phyloP scores from a whole-genome alignment of 352 stramenopile species.

The Pythium folliculosum region DNA sequence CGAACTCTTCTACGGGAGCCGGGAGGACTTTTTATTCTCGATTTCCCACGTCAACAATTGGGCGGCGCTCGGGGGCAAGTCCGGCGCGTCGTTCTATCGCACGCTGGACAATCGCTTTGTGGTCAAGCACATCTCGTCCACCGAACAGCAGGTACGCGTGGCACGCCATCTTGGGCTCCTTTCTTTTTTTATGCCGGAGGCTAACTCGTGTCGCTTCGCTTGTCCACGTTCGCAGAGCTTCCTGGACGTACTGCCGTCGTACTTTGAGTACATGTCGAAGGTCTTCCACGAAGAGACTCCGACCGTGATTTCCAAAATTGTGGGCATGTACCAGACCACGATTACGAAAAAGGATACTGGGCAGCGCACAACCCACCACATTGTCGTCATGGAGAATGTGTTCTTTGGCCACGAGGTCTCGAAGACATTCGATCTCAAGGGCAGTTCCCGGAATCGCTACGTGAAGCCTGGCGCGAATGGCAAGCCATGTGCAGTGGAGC shows the following conservation, averaged over 20 bases:
- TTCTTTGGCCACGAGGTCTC: slow-evolving; percentile 95
- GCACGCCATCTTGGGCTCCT: too few relatives aligned
- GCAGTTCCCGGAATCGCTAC: slow-evolving; percentile 94
- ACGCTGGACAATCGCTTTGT: slow-evolving; percentile 97
- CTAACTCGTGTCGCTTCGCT: slow-evolving; percentile 20
- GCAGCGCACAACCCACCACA: slow-evolving; percentile 89
- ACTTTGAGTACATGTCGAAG: slow-evolving; percentile 98
- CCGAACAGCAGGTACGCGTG: slow-evolving; percentile 95
- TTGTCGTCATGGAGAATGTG: slow-evolving; percentile 96
- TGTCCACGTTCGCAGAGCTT: slow-evolving; percentile 57
- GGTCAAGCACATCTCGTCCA: slow-evolving; percentile 97
- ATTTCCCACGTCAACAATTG: slow-evolving; percentile 85
- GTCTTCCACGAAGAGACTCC: slow-evolving; percentile 94
- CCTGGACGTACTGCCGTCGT: slow-evolving; percentile 75
- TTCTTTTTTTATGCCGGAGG: neutral
- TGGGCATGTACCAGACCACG: slow-evolving; percentile 97
- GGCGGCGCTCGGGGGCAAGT: slow-evolving; percentile 97
- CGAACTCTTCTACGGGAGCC: slow-evolving; percentile 82
- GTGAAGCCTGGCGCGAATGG: slow-evolving; percentile 47
- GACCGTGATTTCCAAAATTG: slow-evolving; percentile 96
- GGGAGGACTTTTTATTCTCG: slow-evolving; percentile 75
- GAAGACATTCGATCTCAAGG: slow-evolving; percentile 98
- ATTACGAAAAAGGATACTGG: slow-evolving; percentile 93
- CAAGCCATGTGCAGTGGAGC: slow-evolving; percentile 48
- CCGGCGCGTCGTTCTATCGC: slow-evolving; percentile 94